Percentiles rank a stretch among this genome's conserved stretches.
phyloP scores from a whole-genome alignment of 768 basidiomycete species.

The Russula emetica region DNA sequence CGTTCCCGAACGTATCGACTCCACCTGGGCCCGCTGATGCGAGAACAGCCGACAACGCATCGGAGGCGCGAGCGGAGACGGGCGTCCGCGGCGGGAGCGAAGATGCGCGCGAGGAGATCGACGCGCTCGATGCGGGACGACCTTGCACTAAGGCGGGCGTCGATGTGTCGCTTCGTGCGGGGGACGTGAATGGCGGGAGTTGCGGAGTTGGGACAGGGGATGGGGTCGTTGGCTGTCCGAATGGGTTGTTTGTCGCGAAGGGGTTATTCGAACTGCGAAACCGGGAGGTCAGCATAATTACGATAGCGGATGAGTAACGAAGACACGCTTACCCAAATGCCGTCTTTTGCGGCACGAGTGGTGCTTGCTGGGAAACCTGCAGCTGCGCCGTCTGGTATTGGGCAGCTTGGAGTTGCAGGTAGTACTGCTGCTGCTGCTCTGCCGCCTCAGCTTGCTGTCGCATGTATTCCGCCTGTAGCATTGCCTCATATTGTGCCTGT shows the following conservation, averaged over 20 bases:
- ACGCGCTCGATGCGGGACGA: slow-evolving; percentile 18
- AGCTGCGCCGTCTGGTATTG: slow-evolving; percentile 13
- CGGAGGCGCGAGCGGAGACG: slow-evolving; percentile 15
- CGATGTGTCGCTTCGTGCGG: slow-evolving; percentile 15
- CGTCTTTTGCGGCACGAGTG: slow-evolving; percentile 34
- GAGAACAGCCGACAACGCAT: slow-evolving; percentile 13
- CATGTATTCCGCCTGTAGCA: slow-evolving; percentile 66
- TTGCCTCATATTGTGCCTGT: slow-evolving; percentile 80
- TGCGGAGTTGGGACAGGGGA: slow-evolving; percentile 39
- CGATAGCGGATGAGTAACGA: not conserved
- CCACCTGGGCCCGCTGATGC: slow-evolving; percentile 16
- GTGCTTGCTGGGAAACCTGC: not conserved
- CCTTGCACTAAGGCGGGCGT: slow-evolving; percentile 25
- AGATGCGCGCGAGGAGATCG: slow-evolving; percentile 22
- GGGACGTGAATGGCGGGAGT: slow-evolving; percentile 28
- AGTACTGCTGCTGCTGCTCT: slow-evolving; percentile 43
- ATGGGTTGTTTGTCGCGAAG: slow-evolving; percentile 60
- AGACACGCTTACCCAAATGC: slow-evolving; percentile 48
- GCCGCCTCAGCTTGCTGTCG: slow-evolving; percentile 53
- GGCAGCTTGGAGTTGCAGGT: slow-evolving; percentile 53
- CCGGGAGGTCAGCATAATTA: not conserved
- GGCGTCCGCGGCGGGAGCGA: slow-evolving; percentile 26
- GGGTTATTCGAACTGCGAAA: slow-evolving; percentile 20
- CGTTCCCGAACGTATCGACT: slow-evolving; percentile 27
- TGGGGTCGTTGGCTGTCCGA: slow-evolving; percentile 42